These are phyloP conservation scores for Elymus sibiricus DNA, from an alignment of 176 grass and related monocot species.

Conservation along the genomic window DNA sequence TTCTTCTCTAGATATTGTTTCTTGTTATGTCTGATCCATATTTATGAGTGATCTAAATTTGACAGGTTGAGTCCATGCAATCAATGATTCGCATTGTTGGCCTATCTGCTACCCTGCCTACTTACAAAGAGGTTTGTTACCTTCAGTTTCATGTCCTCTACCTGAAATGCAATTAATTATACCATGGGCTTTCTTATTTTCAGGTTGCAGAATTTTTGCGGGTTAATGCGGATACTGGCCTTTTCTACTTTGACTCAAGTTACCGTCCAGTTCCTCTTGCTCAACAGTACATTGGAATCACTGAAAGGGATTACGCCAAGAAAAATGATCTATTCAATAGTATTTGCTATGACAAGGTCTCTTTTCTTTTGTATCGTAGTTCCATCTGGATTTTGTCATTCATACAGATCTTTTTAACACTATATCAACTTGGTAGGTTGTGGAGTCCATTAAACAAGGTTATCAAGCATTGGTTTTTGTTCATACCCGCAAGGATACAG, in stretches of 20 bases:
- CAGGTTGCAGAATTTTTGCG: slow-evolving; percentile 97
- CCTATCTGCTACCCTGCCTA: slow-evolving; percentile 91
- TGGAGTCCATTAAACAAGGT: slow-evolving; percentile 92
- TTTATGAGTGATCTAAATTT: slow-evolving; percentile 34
- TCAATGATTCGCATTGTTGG: slow-evolving; percentile 99
- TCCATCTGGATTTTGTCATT: slow-evolving; percentile 7
- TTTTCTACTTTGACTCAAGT: slow-evolving; percentile 96
- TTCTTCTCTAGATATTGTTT: slow-evolving; percentile 20
- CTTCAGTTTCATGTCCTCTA: slow-evolving; percentile 26
- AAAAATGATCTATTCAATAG: slow-evolving; percentile 75
- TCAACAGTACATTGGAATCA: slow-evolving; percentile 96
- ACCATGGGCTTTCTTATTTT: slow-evolving; percentile 18
- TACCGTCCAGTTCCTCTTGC: slow-evolving; percentile 94
- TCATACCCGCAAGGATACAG: slow-evolving; percentile 94
- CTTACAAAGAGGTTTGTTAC: slow-evolving; percentile 75
- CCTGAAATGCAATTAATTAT: slow-evolving; percentile 18
- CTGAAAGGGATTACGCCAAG: slow-evolving; percentile 75
- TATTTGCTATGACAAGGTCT: slow-evolving; percentile 88
- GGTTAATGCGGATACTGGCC: slow-evolving; percentile 76
- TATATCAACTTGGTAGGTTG: slow-evolving; percentile 40
- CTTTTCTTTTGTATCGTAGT: slow-evolving; percentile 8
- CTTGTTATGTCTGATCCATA: slow-evolving; percentile 20
- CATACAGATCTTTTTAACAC: not conserved
- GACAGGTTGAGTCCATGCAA: slow-evolving; percentile 95
- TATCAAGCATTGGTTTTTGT: slow-evolving; percentile 97